These are phyloP conservation scores for Nidularia pulvinata DNA, from an alignment of 768 basidiomycete genomes.

Conservation along the genomic window DNA sequence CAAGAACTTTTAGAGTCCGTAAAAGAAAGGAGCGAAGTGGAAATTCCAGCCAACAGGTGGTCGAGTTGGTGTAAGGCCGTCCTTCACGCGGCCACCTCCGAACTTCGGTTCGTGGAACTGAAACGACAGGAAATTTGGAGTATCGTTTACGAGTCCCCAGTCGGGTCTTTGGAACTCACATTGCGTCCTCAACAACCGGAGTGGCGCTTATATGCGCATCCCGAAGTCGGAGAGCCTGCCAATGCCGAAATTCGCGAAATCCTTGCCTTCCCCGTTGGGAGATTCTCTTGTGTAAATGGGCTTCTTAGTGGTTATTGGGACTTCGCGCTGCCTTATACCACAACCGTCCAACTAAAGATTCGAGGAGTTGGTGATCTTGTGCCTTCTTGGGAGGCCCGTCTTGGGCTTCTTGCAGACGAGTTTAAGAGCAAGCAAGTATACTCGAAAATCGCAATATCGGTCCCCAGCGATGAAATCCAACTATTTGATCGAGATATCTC, in stretches of 20 bases:
- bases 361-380: constrained; percentile 68
- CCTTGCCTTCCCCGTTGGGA: constrained; percentile 75
- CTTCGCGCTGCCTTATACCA: constrained; percentile 68
- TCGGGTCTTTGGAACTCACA: constrained; percentile 72
- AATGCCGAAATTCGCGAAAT: constrained; percentile 79
- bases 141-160: constrained; percentile 71
- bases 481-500: constrained; percentile 80
- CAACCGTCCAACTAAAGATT: constrained; percentile 58
- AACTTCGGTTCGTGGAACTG: constrained; percentile 81
- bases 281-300: constrained; percentile 54
- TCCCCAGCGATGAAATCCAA: constrained; percentile 40
- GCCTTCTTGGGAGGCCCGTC: constrained; percentile 82
- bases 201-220: constrained; percentile 83
- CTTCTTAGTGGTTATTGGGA: constrained; percentile 80
- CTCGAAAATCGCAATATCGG: constrained; percentile 63
- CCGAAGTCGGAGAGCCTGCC: constrained; percentile 66
- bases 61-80: constrained; percentile 68
- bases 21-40: constrained; percentile 30
- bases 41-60: constrained; percentile 63
- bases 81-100: constrained; percentile 50
- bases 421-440: constrained; percentile 70
- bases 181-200: constrained; percentile 78
- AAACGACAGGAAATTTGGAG: constrained; percentile 92
- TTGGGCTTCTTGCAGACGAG: constrained; percentile 69
- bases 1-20: constrained; percentile 51